A percentile compares a stretch with the other conserved stretches of the same genome.
Conservation (phyloP, 2,329 filamentous ascomycete genomes). For the Curvularia spicifera region DNA sequence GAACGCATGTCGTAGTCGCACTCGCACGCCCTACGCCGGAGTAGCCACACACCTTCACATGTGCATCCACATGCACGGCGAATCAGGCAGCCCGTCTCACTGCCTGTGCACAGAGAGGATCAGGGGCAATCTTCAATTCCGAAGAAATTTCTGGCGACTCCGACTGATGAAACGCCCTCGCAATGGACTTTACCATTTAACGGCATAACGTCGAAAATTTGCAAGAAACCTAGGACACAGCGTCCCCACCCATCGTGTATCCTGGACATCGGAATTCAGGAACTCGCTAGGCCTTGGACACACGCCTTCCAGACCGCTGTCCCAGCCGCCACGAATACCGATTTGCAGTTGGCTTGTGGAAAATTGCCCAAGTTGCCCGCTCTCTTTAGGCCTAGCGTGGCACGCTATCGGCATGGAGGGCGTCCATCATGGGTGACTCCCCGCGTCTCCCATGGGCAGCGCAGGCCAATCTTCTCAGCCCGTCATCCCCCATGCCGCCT, state of each 20-base stretch:
- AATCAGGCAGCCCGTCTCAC: not conserved
- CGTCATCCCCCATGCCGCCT: conserved; percentile 20
- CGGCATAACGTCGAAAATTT: conserved; percentile 34
- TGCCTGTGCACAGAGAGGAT: not conserved
- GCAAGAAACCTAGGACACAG: conserved; percentile 28
- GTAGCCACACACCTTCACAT: not conserved
- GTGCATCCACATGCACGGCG: conserved; percentile 1
- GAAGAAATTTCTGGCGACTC: conserved; percentile 11
- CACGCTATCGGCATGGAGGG: conserved; percentile 17
- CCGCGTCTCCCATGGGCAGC: conserved; percentile 22
- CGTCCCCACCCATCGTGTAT: conserved; percentile 33
- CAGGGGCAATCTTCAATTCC: not conserved
- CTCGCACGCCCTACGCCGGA: conserved; percentile 22
- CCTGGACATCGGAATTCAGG: conserved; percentile 13
- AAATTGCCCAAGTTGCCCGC: conserved; percentile 1
- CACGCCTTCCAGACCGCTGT: conserved; percentile 8
- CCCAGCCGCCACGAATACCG: not conserved
- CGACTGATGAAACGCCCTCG: conserved; percentile 18
- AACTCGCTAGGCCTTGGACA: not conserved
- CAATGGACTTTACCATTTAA: conserved; percentile 32
- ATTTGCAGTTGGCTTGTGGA: conserved; percentile 1
- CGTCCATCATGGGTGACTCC: conserved; percentile 16
- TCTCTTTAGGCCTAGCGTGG: conserved; percentile 12
- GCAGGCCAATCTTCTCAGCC: conserved; percentile 18
- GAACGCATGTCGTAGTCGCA: not conserved